These are phyloP conservation scores for Akanthomyces dipterigenus DNA, from an alignment of 2,329 filamentous ascomycete species.

Conservation along the genomic window DNA sequence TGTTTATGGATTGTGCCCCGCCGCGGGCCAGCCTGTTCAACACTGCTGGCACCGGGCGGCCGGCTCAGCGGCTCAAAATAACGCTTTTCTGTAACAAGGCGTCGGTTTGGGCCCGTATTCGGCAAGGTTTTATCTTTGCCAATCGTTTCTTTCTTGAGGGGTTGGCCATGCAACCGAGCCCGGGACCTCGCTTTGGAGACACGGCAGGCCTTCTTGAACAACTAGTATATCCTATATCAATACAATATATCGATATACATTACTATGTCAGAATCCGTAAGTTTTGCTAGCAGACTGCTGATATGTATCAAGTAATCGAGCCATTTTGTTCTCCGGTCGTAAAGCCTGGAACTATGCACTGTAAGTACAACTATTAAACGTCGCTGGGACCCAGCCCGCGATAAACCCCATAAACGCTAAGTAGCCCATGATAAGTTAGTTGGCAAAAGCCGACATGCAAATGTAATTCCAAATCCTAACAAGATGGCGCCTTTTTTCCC, in stretches of 20 bases:
- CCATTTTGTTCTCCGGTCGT: neutral
- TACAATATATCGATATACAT: neutral
- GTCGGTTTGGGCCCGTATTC: neutral
- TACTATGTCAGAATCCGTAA: neutral
- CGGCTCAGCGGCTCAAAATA: neutral
- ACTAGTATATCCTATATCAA: neutral
- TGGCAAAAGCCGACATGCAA: neutral
- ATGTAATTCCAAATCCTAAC: neutral
- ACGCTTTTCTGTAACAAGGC: neutral
- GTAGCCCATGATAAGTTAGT: neutral
- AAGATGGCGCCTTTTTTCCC: neutral
- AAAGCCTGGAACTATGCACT: neutral
- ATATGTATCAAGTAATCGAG: too few species aligned
- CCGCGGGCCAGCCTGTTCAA: conserved; percentile 1
- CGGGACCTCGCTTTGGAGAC: neutral
- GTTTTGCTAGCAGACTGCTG: too few species aligned
- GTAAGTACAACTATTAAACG: too few species aligned
- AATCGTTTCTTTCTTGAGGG: neutral
- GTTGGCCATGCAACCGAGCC: neutral
- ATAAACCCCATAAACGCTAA: neutral
- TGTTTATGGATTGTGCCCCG: neutral
- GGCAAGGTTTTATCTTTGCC: neutral
- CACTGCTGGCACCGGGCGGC: neutral
- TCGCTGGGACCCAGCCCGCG: too few species aligned
- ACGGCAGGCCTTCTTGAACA: neutral